Evolutionary conservation across 805 yeast species (phyloP).

Genomic region (Scheffersomyces coipomensis): DNA sequence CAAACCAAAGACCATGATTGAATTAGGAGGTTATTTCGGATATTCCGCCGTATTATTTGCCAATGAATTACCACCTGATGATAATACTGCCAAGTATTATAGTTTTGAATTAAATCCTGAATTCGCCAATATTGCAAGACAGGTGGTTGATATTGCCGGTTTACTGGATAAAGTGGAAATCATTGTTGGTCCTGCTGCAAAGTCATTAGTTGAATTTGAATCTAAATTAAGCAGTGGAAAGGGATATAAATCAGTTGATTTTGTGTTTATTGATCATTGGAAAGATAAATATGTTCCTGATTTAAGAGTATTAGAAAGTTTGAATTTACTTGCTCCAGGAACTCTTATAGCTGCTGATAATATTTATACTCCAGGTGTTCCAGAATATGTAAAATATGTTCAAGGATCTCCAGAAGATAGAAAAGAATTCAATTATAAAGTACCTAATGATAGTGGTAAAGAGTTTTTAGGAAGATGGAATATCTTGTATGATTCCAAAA

Average conservation of each 20-base stretch:
- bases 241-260: conserved; percentile 23
- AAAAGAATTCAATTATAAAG: conserved; percentile 22
- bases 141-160: conserved; percentile 33
- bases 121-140: conserved; percentile 27
- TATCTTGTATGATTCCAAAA: conserved; percentile 33
- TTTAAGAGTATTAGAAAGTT: conserved; percentile 38
- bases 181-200: conserved; percentile 30
- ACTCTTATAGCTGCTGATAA: conserved; percentile 40
- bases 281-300: conserved; percentile 40
- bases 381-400: conserved; percentile 39
- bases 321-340: conserved; percentile 38
- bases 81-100: conserved; percentile 26
- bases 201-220: conserved; percentile 24
- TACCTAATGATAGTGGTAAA: conserved; percentile 24
- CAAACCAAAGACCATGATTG: conserved; percentile 26
- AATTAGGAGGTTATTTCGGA: conserved; percentile 34
- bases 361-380: conserved; percentile 32
- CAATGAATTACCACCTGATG: conserved; percentile 16
- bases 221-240: conserved; percentile 7
- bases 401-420: conserved; percentile 35
- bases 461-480: conserved; percentile 40
- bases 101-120: conserved; percentile 30
- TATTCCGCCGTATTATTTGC: conserved; percentile 38
- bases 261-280: conserved; percentile 42
- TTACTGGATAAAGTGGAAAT: conserved; percentile 26